Conservation (phyloP, 2,329 filamentous ascomycete genomes). For the Aspergillus melleus region DNA sequence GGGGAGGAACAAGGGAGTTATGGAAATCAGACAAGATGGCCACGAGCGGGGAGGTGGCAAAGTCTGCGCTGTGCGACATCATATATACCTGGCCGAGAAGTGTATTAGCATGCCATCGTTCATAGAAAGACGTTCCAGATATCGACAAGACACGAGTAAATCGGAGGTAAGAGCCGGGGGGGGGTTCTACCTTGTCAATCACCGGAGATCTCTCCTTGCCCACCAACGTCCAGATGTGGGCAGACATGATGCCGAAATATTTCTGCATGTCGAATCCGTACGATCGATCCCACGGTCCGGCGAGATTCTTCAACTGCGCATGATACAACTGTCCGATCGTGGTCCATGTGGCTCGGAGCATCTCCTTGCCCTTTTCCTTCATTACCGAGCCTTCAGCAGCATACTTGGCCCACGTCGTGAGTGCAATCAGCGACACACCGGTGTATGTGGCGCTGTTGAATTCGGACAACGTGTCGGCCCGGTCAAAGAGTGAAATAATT, state of each 20-base stretch:
- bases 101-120: too few species aligned
- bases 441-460: slow-evolving; percentile 65
- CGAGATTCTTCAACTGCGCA: slow-evolving; percentile 56
- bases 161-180: too few species aligned
- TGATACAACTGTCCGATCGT: slow-evolving; percentile 32
- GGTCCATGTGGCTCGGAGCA: slow-evolving; percentile 60
- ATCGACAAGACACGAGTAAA: too few species aligned
- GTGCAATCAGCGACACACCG: slow-evolving; percentile 60
- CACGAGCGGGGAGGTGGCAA: slow-evolving; percentile 1
- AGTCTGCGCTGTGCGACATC: slow-evolving; percentile 7
- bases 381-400: slow-evolving; percentile 10
- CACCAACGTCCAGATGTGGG: slow-evolving; percentile 5
- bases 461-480: slow-evolving; percentile 59
- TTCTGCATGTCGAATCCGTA: slow-evolving; percentile 66
- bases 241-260: slow-evolving; percentile 58
- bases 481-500: slow-evolving; percentile 58
- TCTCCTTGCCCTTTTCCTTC: slow-evolving; percentile 42
- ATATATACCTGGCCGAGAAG: background rate
- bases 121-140: too few species aligned
- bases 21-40: slow-evolving; percentile 1
- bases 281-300: slow-evolving; percentile 64
- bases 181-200: too few species aligned
- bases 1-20: background rate
- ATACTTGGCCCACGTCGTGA: slow-evolving; percentile 63
- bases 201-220: slow-evolving; percentile 1